Conservation (phyloP, 2,329 filamentous ascomycete genomes). For the Ophiostoma sp. region DNA sequence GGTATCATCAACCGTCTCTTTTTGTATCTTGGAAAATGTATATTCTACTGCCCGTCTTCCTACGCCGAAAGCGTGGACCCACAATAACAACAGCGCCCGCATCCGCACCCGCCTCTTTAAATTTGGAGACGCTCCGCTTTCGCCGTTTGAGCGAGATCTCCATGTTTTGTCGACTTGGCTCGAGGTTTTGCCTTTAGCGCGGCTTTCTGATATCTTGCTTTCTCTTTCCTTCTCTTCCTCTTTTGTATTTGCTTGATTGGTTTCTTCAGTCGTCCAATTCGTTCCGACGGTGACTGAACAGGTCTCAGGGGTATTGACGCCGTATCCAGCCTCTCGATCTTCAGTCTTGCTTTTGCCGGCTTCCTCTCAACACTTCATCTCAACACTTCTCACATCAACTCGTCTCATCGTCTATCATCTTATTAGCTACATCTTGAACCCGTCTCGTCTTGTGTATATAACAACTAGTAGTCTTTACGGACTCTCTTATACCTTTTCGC, state of each 20-base stretch:
- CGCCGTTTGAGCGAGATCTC: constrained; percentile 3
- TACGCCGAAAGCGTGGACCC: not conserved
- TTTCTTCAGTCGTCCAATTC: too few species aligned
- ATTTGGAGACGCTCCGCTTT: constrained; percentile 14
- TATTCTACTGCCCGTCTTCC: not conserved
- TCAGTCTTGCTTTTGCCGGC: too few species aligned
- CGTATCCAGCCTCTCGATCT: too few species aligned
- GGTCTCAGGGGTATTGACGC: too few species aligned
- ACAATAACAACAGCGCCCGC: not conserved
- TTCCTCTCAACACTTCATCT: too few species aligned
- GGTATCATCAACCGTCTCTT: not conserved
- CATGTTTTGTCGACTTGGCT: not conserved
- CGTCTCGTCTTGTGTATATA: too few species aligned
- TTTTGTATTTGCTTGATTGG: not conserved
- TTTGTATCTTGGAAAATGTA: not conserved
- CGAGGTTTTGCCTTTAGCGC: not conserved
- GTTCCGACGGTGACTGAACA: too few species aligned
- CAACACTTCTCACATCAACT: too few species aligned
- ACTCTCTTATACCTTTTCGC: too few species aligned
- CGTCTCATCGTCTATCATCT: too few species aligned
- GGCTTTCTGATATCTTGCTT: not conserved
- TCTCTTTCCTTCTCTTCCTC: not conserved
- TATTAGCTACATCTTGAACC: too few species aligned
- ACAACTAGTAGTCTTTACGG: too few species aligned
- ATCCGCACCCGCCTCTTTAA: not conserved